A percentile compares a stretch with the other conserved stretches of the same genome.
Evolutionary conservation across 352 stramenopile species (phyloP).

Genomic region (Pythium aristosporum): DNA sequence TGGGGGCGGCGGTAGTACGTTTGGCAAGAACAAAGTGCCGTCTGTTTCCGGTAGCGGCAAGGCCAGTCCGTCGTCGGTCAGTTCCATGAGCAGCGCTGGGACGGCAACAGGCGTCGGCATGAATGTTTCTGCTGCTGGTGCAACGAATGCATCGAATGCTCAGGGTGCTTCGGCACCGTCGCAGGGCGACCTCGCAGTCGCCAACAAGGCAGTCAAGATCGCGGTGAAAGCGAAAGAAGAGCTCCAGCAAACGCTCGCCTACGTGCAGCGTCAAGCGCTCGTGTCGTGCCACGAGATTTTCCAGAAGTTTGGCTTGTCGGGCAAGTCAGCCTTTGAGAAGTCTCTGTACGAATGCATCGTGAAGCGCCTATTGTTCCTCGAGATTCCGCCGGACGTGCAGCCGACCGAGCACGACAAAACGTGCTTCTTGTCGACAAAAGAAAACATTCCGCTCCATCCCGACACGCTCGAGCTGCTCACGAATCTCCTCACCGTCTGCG

Average conservation of each 20-base stretch:
- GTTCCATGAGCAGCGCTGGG: slow-evolving; percentile 1
- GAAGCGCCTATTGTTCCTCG: slow-evolving; percentile 81
- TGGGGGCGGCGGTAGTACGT: slow-evolving; percentile 10
- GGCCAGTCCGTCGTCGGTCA: slow-evolving; percentile 16
- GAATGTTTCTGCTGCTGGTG: background rate
- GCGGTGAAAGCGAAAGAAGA: slow-evolving; percentile 80
- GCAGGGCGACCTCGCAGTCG: slow-evolving; percentile 25
- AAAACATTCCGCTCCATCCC: slow-evolving; percentile 78
- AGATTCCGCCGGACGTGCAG: slow-evolving; percentile 80
- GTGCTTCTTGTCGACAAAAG: slow-evolving; percentile 83
- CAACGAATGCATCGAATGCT: background rate
- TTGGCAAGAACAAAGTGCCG: slow-evolving; percentile 43
- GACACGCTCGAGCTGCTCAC: slow-evolving; percentile 63
- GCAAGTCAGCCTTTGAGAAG: slow-evolving; percentile 71
- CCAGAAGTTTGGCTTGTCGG: slow-evolving; percentile 59
- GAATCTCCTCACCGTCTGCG: slow-evolving; percentile 56
- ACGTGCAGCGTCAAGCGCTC: slow-evolving; percentile 71
- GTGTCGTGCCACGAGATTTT: slow-evolving; percentile 74
- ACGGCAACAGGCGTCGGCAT: background rate
- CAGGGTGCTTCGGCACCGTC: background rate
- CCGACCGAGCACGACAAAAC: slow-evolving; percentile 82
- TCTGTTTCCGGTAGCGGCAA: slow-evolving; percentile 12
- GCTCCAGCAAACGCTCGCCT: slow-evolving; percentile 70
- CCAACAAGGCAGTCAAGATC: slow-evolving; percentile 58
- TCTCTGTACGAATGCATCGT: slow-evolving; percentile 79